phyloP scores from a whole-genome alignment of 345 rosid genomes.

The Eucalyptus coolabah region DNA sequence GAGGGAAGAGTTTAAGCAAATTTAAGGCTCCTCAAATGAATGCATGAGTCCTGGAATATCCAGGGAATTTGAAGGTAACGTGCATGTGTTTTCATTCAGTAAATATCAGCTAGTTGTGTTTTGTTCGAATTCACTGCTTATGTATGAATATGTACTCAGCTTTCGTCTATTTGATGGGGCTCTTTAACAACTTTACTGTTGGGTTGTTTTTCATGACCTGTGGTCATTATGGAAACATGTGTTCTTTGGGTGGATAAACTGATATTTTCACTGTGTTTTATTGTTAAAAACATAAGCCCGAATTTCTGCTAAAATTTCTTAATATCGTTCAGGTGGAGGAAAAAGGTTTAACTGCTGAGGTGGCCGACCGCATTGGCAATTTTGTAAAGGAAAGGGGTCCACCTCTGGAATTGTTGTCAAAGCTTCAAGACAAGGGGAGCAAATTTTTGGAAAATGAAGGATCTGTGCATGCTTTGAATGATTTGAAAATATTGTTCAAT shows the following conservation, averaged over 20 bases:
- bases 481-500: conserved; percentile 65
- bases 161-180: background rate
- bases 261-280: background rate
- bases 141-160: background rate
- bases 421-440: conserved; percentile 51
- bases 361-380: conserved; percentile 66
- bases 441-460: conserved; percentile 43
- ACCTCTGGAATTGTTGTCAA: conserved; percentile 49
- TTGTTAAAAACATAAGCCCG: background rate
- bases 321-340: conserved; percentile 49
- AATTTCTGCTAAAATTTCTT: background rate
- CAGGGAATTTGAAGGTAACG: background rate
- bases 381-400: conserved; percentile 70
- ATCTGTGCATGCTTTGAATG: conserved; percentile 57
- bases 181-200: background rate
- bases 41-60: background rate
- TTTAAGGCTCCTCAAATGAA: background rate
- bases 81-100: background rate
- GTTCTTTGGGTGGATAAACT: background rate
- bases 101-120: background rate
- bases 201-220: background rate
- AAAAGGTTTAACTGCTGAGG: conserved; percentile 62
- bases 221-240: background rate
- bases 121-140: background rate
- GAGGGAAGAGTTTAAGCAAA: background rate